These are phyloP conservation scores for Betula pendula DNA, from an alignment of 306 rosid species.

Conservation along the genomic window DNA sequence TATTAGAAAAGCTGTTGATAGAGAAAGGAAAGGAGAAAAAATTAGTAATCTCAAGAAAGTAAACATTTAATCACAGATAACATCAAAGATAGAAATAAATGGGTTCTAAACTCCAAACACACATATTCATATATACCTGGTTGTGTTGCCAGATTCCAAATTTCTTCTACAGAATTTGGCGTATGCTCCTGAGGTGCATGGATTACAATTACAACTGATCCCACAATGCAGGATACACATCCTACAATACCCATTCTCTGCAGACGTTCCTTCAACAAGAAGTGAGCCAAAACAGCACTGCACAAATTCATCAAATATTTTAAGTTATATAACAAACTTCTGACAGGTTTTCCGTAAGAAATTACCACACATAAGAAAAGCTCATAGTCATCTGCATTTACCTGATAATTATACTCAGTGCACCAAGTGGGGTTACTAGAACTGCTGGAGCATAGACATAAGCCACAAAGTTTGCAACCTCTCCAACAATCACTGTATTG, in stretches of 20 bases:
- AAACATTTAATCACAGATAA: neutral
- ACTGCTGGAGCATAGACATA: slow-evolving; percentile 94
- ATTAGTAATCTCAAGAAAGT: slow-evolving; percentile 4
- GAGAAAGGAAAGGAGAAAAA: slow-evolving; percentile 22
- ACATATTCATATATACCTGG: slow-evolving; percentile 44
- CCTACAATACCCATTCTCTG: slow-evolving; percentile 87
- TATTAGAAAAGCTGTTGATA: slow-evolving; percentile 59
- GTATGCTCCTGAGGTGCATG: slow-evolving; percentile 93
- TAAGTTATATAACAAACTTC: slow-evolving; percentile 25
- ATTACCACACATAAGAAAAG: slow-evolving; percentile 13
- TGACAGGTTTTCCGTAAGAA: slow-evolving; percentile 5
- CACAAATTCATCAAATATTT: slow-evolving; percentile 20
- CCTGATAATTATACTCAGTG: slow-evolving; percentile 93
- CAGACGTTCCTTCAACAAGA: slow-evolving; percentile 75
- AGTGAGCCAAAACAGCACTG: slow-evolving; percentile 93
- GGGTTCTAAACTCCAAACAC: slow-evolving; percentile 23
- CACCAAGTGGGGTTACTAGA: slow-evolving; percentile 95
- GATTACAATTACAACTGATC: slow-evolving; percentile 83
- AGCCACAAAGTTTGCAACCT: slow-evolving; percentile 88
- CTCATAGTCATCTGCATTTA: slow-evolving; percentile 21
- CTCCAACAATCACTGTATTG: slow-evolving; percentile 81
- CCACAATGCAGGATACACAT: slow-evolving; percentile 82
- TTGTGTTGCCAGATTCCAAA: slow-evolving; percentile 86
- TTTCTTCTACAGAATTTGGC: slow-evolving; percentile 71
- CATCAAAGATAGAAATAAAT: neutral